phyloP scores from a whole-genome alignment of 1,284 basidiomycete species.

The Cryptococcus amylolentus region DNA sequence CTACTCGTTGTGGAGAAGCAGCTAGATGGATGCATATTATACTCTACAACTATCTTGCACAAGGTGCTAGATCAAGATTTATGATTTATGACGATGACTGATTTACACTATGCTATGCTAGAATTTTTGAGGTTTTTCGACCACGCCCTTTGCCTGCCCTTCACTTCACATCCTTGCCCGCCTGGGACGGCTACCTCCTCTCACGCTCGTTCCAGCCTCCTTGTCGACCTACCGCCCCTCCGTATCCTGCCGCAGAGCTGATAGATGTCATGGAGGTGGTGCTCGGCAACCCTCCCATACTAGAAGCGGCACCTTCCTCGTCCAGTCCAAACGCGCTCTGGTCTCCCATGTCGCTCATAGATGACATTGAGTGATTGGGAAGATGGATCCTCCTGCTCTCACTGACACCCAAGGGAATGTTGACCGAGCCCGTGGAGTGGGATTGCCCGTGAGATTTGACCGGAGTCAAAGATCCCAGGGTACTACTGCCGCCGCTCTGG shows the following conservation, averaged over 20 bases:
- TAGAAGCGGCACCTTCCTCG: slow-evolving; percentile 4
- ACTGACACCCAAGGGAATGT: background rate
- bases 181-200: background rate
- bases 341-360: slow-evolving; percentile 20
- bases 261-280: slow-evolving; percentile 5
- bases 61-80: too few relatives aligned
- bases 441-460: background rate
- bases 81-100: too few relatives aligned
- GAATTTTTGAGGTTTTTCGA: too few relatives aligned
- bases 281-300: background rate
- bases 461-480: background rate
- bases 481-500: background rate
- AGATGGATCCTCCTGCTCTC: slow-evolving; percentile 1
- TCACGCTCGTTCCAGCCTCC: slow-evolving; percentile 2
- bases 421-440: background rate
- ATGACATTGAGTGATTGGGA: slow-evolving; percentile 9
- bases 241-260: background rate
- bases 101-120: too few relatives aligned
- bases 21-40: too few relatives aligned
- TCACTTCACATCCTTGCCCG: background rate
- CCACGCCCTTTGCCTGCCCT: background rate
- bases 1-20: too few relatives aligned
- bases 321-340: slow-evolving; percentile 24
- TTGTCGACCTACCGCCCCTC: slow-evolving; percentile 1
- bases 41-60: too few relatives aligned